Evolutionary conservation across 2,329 filamentous ascomycete species (phyloP).

Genomic region (Colletotrichum limetticola): DNA sequence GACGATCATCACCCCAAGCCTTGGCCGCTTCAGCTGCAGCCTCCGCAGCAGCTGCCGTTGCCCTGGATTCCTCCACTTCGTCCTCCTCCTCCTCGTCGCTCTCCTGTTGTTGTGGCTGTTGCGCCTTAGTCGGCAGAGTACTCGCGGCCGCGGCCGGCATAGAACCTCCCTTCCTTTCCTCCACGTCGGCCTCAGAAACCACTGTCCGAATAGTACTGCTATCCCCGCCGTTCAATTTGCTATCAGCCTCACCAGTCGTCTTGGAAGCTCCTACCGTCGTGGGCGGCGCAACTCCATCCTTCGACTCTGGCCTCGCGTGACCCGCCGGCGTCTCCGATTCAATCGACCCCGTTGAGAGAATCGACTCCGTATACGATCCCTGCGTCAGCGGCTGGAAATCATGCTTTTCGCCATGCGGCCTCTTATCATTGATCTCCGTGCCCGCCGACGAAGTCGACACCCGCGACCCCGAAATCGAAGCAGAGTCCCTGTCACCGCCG

Average conservation of each 20-base stretch:
- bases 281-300: constrained; percentile 1
- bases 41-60: constrained; percentile 27
- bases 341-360: constrained; percentile 49
- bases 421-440: constrained; percentile 13
- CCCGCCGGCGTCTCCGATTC: constrained; percentile 26
- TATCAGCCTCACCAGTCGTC: background rate
- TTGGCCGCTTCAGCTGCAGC: constrained; percentile 31
- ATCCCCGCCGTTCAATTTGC: background rate
- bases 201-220: background rate
- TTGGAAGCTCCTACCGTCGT: background rate
- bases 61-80: constrained; percentile 9
- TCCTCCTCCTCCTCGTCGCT: constrained; percentile 13
- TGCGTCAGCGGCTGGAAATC: constrained; percentile 48
- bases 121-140: background rate
- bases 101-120: background rate
- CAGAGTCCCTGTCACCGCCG: constrained; percentile 39
- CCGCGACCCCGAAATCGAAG: constrained; percentile 36
- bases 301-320: constrained; percentile 15
- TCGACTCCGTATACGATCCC: constrained; percentile 57
- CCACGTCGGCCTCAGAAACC: background rate
- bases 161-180: background rate
- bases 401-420: constrained; percentile 11
- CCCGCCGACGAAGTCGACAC: constrained; percentile 20
- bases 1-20: constrained; percentile 18
- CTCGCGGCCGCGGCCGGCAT: background rate